A percentile compares a stretch with the other conserved stretches of the same genome.
Conservation (phyloP, 2,329 filamentous ascomycete species). For the Botrytis cinerea region DNA sequence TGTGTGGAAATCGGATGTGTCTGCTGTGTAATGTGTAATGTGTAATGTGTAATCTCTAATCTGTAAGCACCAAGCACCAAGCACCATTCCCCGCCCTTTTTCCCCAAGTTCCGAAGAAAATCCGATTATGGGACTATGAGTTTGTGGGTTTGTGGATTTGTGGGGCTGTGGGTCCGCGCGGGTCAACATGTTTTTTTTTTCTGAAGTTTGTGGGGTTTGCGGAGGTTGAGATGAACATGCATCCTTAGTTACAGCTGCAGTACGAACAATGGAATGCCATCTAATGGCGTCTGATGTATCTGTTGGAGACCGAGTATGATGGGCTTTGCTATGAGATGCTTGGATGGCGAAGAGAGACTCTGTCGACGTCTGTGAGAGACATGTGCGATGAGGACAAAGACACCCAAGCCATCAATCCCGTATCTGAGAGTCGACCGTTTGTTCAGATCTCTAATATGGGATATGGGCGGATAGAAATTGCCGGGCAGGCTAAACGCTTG, state of each 20-base stretch:
- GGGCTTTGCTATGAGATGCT: too few relatives aligned
- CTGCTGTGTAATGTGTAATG: too few relatives aligned
- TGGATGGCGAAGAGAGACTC: not conserved
- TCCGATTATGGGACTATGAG: not conserved
- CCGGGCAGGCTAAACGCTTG: not conserved
- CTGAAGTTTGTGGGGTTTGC: not conserved
- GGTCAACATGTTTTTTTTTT: not conserved
- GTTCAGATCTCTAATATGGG: not conserved
- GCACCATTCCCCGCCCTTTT: slow-evolving; percentile 5
- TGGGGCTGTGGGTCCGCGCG: not conserved
- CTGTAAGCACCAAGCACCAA: too few relatives aligned
- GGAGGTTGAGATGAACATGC: not conserved
- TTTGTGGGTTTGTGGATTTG: not conserved
- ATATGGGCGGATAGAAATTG: not conserved
- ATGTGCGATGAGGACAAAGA: not conserved
- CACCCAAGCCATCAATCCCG: not conserved
- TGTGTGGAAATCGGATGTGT: too few relatives aligned
- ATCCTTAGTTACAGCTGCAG: not conserved
- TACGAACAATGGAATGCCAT: not conserved
- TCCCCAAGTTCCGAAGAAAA: slow-evolving; percentile 3
- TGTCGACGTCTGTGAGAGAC: not conserved
- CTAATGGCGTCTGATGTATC: not conserved
- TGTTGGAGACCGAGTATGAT: too few relatives aligned
- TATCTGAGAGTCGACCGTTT: not conserved
- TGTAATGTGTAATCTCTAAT: too few relatives aligned